A percentile compares a stretch with the other conserved stretches of the same genome.
Conservation (phyloP, 2,329 filamentous ascomycete species). For the Fusarium keratoplasticum region DNA sequence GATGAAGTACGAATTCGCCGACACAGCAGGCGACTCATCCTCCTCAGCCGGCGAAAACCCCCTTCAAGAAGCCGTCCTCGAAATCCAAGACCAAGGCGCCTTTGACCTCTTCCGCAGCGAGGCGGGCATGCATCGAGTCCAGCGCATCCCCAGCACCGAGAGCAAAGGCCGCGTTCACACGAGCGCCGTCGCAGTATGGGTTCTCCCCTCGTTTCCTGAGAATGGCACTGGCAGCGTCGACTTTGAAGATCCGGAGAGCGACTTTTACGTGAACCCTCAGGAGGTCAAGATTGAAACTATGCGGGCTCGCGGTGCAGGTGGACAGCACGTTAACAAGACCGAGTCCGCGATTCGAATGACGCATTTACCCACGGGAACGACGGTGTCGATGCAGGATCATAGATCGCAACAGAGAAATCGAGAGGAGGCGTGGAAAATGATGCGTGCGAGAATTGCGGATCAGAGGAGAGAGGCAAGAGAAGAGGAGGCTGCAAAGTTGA, state of each 20-base stretch:
- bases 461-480: constrained; percentile 84
- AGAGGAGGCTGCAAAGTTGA: constrained; percentile 78
- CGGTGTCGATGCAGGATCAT: constrained; percentile 92
- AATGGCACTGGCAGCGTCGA: constrained; percentile 63
- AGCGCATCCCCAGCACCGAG: constrained; percentile 92
- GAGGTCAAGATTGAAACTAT: constrained; percentile 91
- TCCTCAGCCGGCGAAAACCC: constrained; percentile 72
- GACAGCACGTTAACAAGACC: constrained; percentile 98
- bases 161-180: constrained; percentile 93
- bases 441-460: constrained; percentile 86
- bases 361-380: constrained; percentile 86
- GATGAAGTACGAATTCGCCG: constrained; percentile 83
- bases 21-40: constrained; percentile 68
- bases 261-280: constrained; percentile 88
- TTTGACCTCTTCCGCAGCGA: constrained; percentile 88
- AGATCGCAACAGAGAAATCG: constrained; percentile 92
- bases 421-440: constrained; percentile 85
- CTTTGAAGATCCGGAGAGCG: constrained; percentile 85
- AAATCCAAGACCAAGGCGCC: constrained; percentile 80
- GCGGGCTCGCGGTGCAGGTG: constrained; percentile 90
- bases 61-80: constrained; percentile 88
- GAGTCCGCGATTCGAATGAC: constrained; percentile 95
- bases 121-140: constrained; percentile 94
- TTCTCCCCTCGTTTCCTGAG: constrained; percentile 84
- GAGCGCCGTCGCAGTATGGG: constrained; percentile 90